Evolutionary conservation across 2,329 filamentous ascomycete species (phyloP).

Genomic region (Sclerotinia subarctica): DNA sequence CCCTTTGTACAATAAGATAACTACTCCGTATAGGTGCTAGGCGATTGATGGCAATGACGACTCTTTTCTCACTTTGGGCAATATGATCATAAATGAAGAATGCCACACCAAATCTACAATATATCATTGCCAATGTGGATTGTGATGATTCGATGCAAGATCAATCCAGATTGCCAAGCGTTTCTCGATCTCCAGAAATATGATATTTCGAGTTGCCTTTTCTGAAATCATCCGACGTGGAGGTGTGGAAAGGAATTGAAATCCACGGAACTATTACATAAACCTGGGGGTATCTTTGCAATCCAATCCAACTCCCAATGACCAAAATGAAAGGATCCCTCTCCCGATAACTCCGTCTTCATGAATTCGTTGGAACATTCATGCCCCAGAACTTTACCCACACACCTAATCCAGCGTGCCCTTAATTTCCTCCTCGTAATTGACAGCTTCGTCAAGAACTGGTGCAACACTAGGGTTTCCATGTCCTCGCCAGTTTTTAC

Average conservation of each 20-base stretch:
- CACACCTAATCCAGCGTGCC: constrained; percentile 26
- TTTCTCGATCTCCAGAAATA: neutral
- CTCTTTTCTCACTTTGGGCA: neutral
- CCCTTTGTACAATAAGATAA: neutral
- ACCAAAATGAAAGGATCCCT: neutral
- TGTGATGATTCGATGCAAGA: neutral
- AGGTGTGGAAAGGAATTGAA: neutral
- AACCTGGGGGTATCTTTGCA: constrained; percentile 3
- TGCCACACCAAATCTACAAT: neutral
- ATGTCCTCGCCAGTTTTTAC: constrained; percentile 27
- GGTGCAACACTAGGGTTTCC: constrained; percentile 26
- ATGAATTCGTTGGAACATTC: neutral
- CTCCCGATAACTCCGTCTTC: neutral
- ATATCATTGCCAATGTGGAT: neutral
- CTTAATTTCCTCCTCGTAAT: constrained; percentile 32
- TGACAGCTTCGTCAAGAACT: constrained; percentile 31
- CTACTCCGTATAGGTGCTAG: no score
- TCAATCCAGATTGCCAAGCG: neutral
- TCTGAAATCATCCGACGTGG: neutral
- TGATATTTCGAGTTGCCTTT: neutral
- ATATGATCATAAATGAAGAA: neutral
- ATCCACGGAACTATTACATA: neutral
- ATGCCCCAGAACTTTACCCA: constrained; percentile 1
- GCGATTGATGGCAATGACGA: neutral
- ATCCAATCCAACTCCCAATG: constrained; percentile 8